Base-by-base conservation (phyloP, 768 basidiomycete species). In the Polyporus arcularius region DNA sequence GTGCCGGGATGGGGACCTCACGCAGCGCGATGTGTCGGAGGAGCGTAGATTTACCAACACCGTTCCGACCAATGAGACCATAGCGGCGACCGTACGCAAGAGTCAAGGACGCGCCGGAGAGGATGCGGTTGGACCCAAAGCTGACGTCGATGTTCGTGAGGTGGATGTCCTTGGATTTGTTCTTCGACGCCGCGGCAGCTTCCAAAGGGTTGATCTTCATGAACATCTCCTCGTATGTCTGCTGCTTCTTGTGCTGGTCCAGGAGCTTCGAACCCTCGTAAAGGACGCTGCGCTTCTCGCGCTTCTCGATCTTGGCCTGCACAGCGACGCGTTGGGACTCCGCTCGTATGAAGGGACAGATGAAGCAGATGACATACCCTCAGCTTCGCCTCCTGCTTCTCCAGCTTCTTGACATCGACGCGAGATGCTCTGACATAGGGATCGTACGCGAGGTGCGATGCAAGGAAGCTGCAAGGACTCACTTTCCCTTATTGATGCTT, bases 121-220 rank as follows among this genome's bases (percentile, higher is more conserved):
- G 76, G 49, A 99, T 98, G 68, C 93, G 90, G 71, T 97, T 93
- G 7, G 94, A 97, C 30, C 85, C 95, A 74, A 98, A 98, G 70
- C 86, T 94, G 73, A 98, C 96, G 70, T 99, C 97, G 77, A 99
- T 97, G 39, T 88, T 89, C 28, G 90, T 89, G 4, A 99, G 80
- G 70, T 97, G 94, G 53, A 99, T 90, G 73, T 99, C 97, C 74
- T 98, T 98, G 79, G 89, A 94, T 81, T 98, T 99, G 73, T 95
- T 94, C 76, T 95, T 96, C 14, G 89, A 77, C 4, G 87, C 78
- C 0, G 82, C 77, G 18, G 84, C 84, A 0, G 90, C 87, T 74
- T 96, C 93, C 60, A 99, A 75, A 42, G 97, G 94, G 75, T 99
- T 99, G 77, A 95, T 90, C 90, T 97, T 94, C 92, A 99, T 92